Base-by-base conservation (phyloP, 176 grass and related monocot species). In the Tillandsia leiboldiana region DNA sequence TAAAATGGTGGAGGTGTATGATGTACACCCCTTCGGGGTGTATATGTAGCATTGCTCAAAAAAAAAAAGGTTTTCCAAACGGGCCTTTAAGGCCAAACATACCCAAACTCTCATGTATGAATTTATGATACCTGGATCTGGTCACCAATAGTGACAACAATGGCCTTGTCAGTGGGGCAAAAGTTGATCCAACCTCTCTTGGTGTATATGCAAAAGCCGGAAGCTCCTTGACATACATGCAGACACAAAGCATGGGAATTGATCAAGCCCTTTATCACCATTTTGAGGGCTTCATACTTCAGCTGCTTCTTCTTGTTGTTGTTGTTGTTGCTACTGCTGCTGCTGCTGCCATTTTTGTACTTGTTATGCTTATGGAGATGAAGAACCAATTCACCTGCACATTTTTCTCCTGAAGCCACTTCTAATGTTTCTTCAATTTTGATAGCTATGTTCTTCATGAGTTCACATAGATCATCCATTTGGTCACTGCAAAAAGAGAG, bases 111-210 rank as follows among this genome's bases (percentile, higher is more conserved):
- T 42, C 33, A 51, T 27, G 26, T 68, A 53, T 63, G 42, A 71
- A 51, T 12, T n/a, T 70, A 10, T 61, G 24, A 24, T 24, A 24
- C 90, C 85, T 89, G 74, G 7, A 84, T 53, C 62, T 82, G 83
- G 72, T 95, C 80, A 2, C 90, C 86, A 13, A 90, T 42, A 66
- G 86, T 77, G 67, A 94, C 78, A 51, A 94, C 70, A 47, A 84
- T 28, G 50, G 86, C 73, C 33, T 79, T 57, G 56, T 64, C 66
- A 12, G 53, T 63, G 2, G 80, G 83, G 26, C 57, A 50, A 82
- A 95, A 95, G 29, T 57, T 79, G 10, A 75, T 74, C 64, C 71
- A 74, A 24, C 85, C 90, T 70, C 86, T 79, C 75, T 73, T 79
- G 51, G 88, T 84, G 81, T 76, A 84, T 59, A 82, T 9, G 49